Conservation (phyloP, 129 eudicot species). For the Rutidosis leptorrhynchoides region DNA sequence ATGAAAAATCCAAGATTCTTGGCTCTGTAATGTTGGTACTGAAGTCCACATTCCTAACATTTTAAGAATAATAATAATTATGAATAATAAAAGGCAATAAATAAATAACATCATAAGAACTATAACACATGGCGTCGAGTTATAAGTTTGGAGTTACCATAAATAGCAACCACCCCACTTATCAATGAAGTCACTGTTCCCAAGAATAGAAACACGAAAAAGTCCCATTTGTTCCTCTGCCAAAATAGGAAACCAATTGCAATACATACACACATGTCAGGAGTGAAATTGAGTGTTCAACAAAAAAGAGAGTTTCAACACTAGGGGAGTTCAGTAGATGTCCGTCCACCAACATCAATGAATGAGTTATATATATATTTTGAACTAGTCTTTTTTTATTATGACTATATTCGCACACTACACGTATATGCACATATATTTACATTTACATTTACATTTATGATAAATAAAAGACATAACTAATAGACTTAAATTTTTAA, state of each 20-base stretch:
- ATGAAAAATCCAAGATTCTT: slow-evolving; percentile 68
- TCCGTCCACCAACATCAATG: neutral
- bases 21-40: slow-evolving; percentile 41
- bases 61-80: slow-evolving; percentile 13
- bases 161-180: slow-evolving; percentile 50
- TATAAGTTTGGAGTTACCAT: slow-evolving; percentile 49
- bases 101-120: neutral
- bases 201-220: slow-evolving; percentile 63
- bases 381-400: neutral
- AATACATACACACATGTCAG: neutral
- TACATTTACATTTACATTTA: no score
- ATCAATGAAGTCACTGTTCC: slow-evolving; percentile 60
- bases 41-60: slow-evolving; percentile 70
- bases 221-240: slow-evolving; percentile 95
- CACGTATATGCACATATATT: neutral
- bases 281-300: neutral
- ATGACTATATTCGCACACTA: neutral
- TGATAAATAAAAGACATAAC: neutral
- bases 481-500: neutral
- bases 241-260: slow-evolving; percentile 20
- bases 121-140: neutral
- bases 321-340: neutral
- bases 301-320: neutral
- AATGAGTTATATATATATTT: neutral
- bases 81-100: neutral